Percentiles rank a stretch among this genome's conserved stretches.
phyloP scores from a whole-genome alignment of 225 moss, liverwort and hornwort genomes.

The Bryoerythrophyllum caledonicum region DNA sequence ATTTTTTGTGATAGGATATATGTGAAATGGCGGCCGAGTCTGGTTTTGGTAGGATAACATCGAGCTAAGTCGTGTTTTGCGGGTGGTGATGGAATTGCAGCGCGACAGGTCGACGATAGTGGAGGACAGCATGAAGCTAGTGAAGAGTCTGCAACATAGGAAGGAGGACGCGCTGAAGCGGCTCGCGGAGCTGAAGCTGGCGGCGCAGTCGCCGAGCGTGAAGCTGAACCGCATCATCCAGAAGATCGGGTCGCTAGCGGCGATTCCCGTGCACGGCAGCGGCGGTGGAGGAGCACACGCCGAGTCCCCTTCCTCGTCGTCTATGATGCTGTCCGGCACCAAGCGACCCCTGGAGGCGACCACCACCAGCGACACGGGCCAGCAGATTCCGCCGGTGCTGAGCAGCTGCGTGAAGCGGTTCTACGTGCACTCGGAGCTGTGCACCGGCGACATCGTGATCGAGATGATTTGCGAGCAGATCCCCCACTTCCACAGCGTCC shows the following conservation, averaged over 20 bases:
- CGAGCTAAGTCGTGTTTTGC: too few relatives aligned
- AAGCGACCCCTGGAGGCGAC: slow-evolving; percentile 1
- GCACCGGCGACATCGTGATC: slow-evolving; percentile 31
- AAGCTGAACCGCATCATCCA: slow-evolving; percentile 29
- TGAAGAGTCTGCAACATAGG: slow-evolving; percentile 74
- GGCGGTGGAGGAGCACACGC: not conserved
- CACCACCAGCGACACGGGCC: not conserved
- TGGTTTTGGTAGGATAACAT: too few relatives aligned
- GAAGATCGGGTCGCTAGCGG: slow-evolving; percentile 21
- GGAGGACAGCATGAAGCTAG: slow-evolving; percentile 49
- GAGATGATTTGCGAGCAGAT: slow-evolving; percentile 45
- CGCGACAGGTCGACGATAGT: slow-evolving; percentile 55
- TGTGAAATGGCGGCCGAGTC: too few relatives aligned
- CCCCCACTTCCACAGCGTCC: slow-evolving; percentile 39
- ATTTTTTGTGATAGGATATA: too few relatives aligned
- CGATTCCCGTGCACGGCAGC: not conserved
- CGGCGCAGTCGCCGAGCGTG: slow-evolving; percentile 22
- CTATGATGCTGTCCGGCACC: not conserved
- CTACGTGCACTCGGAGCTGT: slow-evolving; percentile 41
- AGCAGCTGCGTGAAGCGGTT: slow-evolving; percentile 41
- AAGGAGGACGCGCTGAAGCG: slow-evolving; percentile 34
- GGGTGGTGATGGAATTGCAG: slow-evolving; percentile 7
- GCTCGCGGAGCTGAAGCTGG: slow-evolving; percentile 32
- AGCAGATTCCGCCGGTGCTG: slow-evolving; percentile 23
- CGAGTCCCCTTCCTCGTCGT: slow-evolving; percentile 19